These are phyloP conservation scores for Stereocaulon alpinum DNA, from an alignment of 495 filamentous ascomycete genomes.

Conservation along the genomic window DNA sequence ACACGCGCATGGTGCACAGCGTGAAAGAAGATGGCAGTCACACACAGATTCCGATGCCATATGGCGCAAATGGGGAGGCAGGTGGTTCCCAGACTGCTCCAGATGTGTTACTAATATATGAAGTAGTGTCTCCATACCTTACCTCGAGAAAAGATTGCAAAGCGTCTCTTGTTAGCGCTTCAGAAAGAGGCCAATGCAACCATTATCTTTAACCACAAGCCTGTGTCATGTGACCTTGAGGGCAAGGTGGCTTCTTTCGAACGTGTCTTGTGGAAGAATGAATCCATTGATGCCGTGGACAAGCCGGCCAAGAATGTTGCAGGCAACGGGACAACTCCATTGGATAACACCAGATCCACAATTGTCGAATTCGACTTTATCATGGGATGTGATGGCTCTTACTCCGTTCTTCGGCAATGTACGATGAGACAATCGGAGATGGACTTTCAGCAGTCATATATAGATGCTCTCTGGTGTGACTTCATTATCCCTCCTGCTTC, in stretches of 20 bases:
- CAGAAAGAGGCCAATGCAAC: conserved; percentile 1
- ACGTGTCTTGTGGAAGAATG: background rate
- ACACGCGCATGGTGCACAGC: conserved; percentile 3
- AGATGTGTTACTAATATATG: background rate
- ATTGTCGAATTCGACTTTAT: background rate
- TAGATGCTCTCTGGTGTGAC: background rate
- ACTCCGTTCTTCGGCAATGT: background rate
- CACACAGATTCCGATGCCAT: conserved; percentile 1
- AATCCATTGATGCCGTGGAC: background rate
- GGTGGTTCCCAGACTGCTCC: background rate
- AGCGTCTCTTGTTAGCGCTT: background rate
- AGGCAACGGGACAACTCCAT: background rate
- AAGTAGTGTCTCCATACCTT: conserved; percentile 4
- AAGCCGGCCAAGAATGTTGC: background rate
- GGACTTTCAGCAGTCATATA: background rate
- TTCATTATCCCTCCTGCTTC: background rate
- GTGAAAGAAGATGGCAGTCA: background rate
- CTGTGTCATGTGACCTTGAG: background rate
- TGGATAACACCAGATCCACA: background rate
- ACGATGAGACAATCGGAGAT: background rate
- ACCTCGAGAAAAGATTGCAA: conserved; percentile 3
- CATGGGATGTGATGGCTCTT: background rate
- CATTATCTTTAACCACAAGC: background rate
- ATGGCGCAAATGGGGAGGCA: background rate
- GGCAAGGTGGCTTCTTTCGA: background rate